These are phyloP conservation scores for Penicillium palitans DNA, from an alignment of 2,329 filamentous ascomycete species.

Conservation along the genomic window DNA sequence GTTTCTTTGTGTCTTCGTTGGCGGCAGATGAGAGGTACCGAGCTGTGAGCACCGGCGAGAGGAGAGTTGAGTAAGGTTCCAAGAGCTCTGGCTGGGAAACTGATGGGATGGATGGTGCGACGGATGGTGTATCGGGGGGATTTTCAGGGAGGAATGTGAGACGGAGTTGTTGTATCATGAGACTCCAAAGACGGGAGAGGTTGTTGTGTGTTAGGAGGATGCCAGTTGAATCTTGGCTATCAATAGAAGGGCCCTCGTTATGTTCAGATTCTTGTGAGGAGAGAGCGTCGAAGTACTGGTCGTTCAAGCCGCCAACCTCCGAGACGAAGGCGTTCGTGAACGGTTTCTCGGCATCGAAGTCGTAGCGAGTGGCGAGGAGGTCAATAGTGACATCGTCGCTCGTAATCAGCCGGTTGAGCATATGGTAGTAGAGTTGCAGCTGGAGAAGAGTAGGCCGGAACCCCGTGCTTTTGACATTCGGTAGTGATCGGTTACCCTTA, in stretches of 20 bases:
- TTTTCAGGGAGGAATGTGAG: slow-evolving; percentile 47
- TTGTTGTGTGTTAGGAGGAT: slow-evolving; percentile 61
- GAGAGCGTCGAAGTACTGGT: slow-evolving; percentile 59
- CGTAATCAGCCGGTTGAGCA: slow-evolving; percentile 71
- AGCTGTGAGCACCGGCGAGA: slow-evolving; percentile 48
- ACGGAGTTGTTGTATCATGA: slow-evolving; percentile 63
- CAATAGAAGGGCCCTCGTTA: slow-evolving; percentile 26
- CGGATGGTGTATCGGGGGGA: slow-evolving; percentile 13
- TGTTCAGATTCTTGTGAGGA: slow-evolving; percentile 35
- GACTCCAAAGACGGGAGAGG: slow-evolving; percentile 59
- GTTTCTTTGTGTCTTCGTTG: slow-evolving; percentile 25
- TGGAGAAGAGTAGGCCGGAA: slow-evolving; percentile 80
- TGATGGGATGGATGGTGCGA: slow-evolving; percentile 34
- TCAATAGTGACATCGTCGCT: slow-evolving; percentile 68
- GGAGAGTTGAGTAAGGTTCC: slow-evolving; percentile 39
- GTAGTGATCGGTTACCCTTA: slow-evolving; percentile 61
- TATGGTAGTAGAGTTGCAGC: slow-evolving; percentile 82
- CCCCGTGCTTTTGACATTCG: slow-evolving; percentile 58
- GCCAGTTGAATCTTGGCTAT: slow-evolving; percentile 50
- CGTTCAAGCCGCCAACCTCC: slow-evolving; percentile 69
- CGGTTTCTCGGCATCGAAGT: slow-evolving; percentile 60
- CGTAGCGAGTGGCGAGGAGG: slow-evolving; percentile 69
- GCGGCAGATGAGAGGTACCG: slow-evolving; percentile 43
- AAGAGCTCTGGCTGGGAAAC: slow-evolving; percentile 37
- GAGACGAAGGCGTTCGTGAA: slow-evolving; percentile 81